Percentiles rank a stretch among this genome's conserved stretches.
Conservation (phyloP, 2,329 filamentous ascomycete species). For the Fusarium sp. region DNA sequence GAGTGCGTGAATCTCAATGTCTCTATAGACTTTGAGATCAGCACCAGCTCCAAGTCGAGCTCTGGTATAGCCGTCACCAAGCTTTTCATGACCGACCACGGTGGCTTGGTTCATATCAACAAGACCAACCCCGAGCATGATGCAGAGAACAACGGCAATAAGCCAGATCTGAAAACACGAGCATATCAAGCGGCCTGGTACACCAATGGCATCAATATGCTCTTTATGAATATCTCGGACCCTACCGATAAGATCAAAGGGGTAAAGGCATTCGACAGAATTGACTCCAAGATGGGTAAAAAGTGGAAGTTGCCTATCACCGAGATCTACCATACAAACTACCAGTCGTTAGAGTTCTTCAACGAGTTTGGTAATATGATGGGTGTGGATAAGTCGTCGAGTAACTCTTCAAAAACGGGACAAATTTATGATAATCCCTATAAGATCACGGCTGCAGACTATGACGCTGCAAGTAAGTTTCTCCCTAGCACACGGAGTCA, state of each 20-base stretch:
- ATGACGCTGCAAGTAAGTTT: background rate
- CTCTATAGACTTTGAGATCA: conserved; percentile 53
- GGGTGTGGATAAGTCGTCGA: background rate
- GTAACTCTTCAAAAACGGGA: background rate
- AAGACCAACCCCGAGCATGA: conserved; percentile 46
- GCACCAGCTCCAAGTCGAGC: background rate
- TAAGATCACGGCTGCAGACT: background rate
- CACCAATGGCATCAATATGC: conserved; percentile 52
- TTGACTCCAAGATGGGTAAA: conserved; percentile 14
- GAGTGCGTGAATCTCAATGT: conserved; percentile 55
- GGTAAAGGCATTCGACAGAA: conserved; percentile 13
- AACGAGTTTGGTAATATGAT: conserved; percentile 7
- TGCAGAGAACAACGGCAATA: conserved; percentile 44
- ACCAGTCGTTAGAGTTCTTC: conserved; percentile 9
- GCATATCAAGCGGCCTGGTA: conserved; percentile 57
- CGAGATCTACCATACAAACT: background rate
- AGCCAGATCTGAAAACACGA: conserved; percentile 50
- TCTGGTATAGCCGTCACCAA: conserved; percentile 15
- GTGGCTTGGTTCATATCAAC: conserved; percentile 54
- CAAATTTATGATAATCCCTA: background rate
- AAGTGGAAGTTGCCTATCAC: conserved; percentile 22
- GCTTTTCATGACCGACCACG: conserved; percentile 52
- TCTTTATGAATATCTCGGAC: conserved; percentile 53
- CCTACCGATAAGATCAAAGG: conserved; percentile 2
- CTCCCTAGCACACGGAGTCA: background rate